A percentile compares a stretch with the other conserved stretches of the same genome.
phyloP scores from a whole-genome alignment of 805 yeast species.

The Starmerella potacharoeniae region DNA sequence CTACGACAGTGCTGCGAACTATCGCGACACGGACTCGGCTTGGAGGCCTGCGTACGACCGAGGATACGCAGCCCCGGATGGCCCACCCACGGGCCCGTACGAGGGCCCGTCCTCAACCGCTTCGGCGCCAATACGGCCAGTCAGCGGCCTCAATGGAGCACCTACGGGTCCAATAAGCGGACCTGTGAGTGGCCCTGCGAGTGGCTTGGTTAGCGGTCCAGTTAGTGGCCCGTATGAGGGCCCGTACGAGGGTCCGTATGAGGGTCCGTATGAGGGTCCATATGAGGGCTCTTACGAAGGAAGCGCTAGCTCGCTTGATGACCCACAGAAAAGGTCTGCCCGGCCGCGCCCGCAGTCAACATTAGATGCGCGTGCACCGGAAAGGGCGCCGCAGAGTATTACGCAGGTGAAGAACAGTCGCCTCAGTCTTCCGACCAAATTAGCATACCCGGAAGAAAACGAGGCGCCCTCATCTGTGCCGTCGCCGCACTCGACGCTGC shows the following conservation, averaged over 20 bases:
- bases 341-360: not conserved
- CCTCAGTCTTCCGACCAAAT: not conserved
- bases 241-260: not conserved
- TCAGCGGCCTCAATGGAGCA: not conserved
- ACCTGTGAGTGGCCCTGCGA: not conserved
- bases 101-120: not conserved
- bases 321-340: not conserved
- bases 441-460: not conserved
- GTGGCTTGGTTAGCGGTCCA: not conserved
- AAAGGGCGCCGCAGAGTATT: not conserved
- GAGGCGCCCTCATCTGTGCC: not conserved
- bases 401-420: not conserved
- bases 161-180: not conserved
- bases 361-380: not conserved
- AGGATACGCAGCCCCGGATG: not conserved
- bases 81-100: not conserved
- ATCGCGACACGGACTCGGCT: not conserved
- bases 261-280: not conserved
- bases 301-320: no score
- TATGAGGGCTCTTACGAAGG: not conserved
- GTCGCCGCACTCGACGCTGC: conserved; percentile 2
- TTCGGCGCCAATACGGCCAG: not conserved
- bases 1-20: not conserved
- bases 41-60: not conserved
- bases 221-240: not conserved